These are phyloP conservation scores for Malus hybrid DNA, from an alignment of 331 rosid genomes.

Conservation along the genomic window DNA sequence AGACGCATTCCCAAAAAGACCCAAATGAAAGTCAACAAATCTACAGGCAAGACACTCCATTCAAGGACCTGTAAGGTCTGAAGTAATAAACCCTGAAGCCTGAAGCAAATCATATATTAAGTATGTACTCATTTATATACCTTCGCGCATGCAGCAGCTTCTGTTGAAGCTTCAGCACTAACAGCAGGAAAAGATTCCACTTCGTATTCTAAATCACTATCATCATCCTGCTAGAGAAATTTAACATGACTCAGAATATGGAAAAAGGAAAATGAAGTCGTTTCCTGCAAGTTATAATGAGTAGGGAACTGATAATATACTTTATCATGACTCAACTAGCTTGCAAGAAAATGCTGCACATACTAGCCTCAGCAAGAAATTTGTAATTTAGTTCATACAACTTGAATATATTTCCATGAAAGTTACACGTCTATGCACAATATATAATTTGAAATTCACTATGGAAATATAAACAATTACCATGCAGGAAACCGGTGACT, in stretches of 20 bases:
- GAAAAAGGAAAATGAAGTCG: background rate
- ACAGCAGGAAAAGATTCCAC: slow-evolving; percentile 55
- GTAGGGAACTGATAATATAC: background rate
- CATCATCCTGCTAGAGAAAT: slow-evolving; percentile 68
- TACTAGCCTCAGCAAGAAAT: background rate
- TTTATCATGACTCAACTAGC: background rate
- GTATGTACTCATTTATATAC: slow-evolving; percentile 21
- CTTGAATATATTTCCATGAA: background rate
- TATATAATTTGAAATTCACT: background rate
- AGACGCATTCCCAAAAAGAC: too few relatives aligned
- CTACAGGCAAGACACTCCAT: background rate
- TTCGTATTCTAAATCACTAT: slow-evolving; percentile 82
- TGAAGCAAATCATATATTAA: background rate
- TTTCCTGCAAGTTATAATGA: background rate
- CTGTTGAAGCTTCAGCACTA: slow-evolving; percentile 46
- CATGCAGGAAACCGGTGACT: background rate
- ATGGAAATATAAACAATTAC: background rate
- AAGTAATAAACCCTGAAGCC: background rate
- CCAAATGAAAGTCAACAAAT: too few relatives aligned
- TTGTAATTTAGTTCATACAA: background rate
- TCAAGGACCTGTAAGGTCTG: background rate
- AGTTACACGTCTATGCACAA: background rate
- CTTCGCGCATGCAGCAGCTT: slow-evolving; percentile 87
- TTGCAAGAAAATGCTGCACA: background rate
- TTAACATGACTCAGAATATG: slow-evolving; percentile 12